Conservation (phyloP, 768 basidiomycete genomes). For the Clavaria fumosa region DNA sequence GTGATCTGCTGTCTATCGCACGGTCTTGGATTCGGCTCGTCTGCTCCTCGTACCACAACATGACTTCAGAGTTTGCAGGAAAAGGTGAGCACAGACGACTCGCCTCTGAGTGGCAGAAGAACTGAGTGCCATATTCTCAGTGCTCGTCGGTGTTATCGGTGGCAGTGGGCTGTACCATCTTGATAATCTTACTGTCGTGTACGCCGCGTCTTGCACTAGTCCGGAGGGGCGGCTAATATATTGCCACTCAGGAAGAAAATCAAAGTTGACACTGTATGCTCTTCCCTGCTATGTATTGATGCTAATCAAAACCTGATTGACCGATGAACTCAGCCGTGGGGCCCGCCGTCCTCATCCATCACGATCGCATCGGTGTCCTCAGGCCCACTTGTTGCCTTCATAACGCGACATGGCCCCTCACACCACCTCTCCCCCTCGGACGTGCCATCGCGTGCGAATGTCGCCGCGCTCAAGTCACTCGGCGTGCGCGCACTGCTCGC, state of each 20-base stretch:
- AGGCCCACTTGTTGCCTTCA: slow-evolving; percentile 70
- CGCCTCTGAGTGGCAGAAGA: no score
- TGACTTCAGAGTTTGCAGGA: no score
- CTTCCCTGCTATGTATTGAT: background rate
- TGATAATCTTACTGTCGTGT: slow-evolving; percentile 82
- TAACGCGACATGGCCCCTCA: slow-evolving; percentile 77
- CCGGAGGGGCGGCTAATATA: no score
- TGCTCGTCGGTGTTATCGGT: slow-evolving; percentile 79
- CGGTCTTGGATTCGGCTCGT: no score
- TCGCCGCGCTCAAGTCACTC: slow-evolving; percentile 85
- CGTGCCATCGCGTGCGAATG: slow-evolving; percentile 83
- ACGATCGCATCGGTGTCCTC: slow-evolving; percentile 82
- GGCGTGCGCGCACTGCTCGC: slow-evolving; percentile 83
- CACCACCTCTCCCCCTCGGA: slow-evolving; percentile 69
- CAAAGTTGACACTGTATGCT: no score
- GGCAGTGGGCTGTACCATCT: slow-evolving; percentile 89
- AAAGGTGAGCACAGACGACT: no score
- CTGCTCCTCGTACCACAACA: no score
- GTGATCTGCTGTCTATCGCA: no score
- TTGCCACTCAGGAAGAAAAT: no score
- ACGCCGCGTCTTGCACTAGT: slow-evolving; percentile 23
- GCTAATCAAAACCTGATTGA: background rate
- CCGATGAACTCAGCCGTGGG: slow-evolving; percentile 61
- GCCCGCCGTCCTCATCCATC: slow-evolving; percentile 79
- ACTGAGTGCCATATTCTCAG: slow-evolving; percentile 25